Evolutionary conservation across 2,329 filamentous ascomycete species (phyloP).

Genomic region (Penicillium vulpinum): DNA sequence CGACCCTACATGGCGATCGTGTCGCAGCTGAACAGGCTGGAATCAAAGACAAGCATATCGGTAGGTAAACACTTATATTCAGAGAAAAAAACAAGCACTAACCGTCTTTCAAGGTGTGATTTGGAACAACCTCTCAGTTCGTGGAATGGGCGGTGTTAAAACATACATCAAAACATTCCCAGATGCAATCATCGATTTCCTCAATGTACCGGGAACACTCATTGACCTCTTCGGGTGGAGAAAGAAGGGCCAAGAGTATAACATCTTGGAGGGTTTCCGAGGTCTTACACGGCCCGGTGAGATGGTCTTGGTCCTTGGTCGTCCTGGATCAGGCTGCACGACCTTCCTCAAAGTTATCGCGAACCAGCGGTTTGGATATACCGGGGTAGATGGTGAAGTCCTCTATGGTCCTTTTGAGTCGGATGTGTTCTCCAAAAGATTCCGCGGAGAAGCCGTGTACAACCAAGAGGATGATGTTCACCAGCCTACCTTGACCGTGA

Average conservation of each 20-base stretch:
- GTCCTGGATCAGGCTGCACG: conserved; percentile 71
- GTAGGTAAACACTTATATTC: conserved; percentile 23
- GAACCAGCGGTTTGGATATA: conserved; percentile 65
- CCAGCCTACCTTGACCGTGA: conserved; percentile 80
- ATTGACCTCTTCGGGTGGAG: conserved; percentile 64
- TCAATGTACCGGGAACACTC: conserved; percentile 70
- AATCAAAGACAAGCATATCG: conserved; percentile 77
- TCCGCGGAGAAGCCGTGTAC: conserved; percentile 80
- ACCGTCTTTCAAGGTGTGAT: conserved; percentile 57
- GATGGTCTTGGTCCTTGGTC: conserved; percentile 81
- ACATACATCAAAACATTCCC: conserved; percentile 76
- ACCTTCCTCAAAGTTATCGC: conserved; percentile 69
- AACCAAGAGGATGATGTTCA: conserved; percentile 86
- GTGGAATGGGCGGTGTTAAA: conserved; percentile 70
- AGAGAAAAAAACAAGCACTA: neutral
- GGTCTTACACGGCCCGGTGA: conserved; percentile 74
- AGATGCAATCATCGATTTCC: conserved; percentile 72
- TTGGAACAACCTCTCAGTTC: conserved; percentile 76
- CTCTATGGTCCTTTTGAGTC: conserved; percentile 72
- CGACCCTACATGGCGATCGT: conserved; percentile 68
- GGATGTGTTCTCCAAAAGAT: conserved; percentile 67
- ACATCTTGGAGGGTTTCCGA: conserved; percentile 66
- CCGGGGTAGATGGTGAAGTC: conserved; percentile 68
- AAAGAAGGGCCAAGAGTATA: conserved; percentile 68
- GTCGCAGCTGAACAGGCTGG: conserved; percentile 72